Conservation (phyloP, 2,329 filamentous ascomycete species). For the Scedosporium minutisporum region DNA sequence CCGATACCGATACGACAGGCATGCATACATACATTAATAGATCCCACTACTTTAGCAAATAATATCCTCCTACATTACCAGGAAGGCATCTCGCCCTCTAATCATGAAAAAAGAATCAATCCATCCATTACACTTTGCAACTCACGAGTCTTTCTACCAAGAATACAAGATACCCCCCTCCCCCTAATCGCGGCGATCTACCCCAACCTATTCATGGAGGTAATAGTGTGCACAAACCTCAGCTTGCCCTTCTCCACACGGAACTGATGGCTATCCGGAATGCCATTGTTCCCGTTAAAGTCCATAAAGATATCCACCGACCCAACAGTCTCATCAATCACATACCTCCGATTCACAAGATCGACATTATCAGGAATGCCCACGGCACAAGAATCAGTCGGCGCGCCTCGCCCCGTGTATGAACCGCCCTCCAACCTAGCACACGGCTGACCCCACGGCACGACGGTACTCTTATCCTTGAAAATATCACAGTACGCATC, state of each 20-base stretch:
- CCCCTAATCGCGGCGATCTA: neutral
- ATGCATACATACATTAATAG: neutral
- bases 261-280: constrained; percentile 12
- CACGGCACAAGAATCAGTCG: constrained; percentile 22
- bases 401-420: constrained; percentile 21
- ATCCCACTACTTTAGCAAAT: neutral
- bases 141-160: no score
- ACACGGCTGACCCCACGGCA: constrained; percentile 28
- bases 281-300: constrained; percentile 8
- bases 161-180: no score
- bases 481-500: constrained; percentile 28
- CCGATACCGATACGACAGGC: no score
- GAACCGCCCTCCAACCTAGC: constrained; percentile 25
- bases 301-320: constrained; percentile 14
- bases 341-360: constrained; percentile 15
- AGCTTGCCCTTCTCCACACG: constrained; percentile 10
- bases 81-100: no score
- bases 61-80: no score
- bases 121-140: no score
- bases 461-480: constrained; percentile 23
- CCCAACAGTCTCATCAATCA: constrained; percentile 16
- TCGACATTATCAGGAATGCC: constrained; percentile 22
- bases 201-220: constrained; percentile 5
- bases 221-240: constrained; percentile 11
- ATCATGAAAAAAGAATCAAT: no score